A percentile compares a stretch with the other conserved stretches of the same genome.
phyloP scores from a whole-genome alignment of 2,329 filamentous ascomycete genomes.

The Bertia moriformis region DNA sequence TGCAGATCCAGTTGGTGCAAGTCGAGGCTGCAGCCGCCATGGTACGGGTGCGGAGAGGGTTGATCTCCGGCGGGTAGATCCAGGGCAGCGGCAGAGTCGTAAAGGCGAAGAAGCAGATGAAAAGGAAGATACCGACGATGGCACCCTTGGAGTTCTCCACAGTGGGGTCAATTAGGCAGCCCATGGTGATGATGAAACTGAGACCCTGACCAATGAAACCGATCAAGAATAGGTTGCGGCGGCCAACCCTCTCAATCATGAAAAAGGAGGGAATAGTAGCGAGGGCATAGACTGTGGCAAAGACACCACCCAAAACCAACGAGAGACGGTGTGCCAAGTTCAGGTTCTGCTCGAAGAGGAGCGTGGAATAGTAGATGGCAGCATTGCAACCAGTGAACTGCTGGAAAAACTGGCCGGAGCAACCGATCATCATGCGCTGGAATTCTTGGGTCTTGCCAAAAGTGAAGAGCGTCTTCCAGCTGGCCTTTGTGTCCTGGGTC shows the following conservation, averaged over 20 bases:
- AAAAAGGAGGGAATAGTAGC: background rate
- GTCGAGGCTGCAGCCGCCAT: slow-evolving; percentile 51
- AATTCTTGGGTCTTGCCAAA: slow-evolving; percentile 27
- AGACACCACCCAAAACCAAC: slow-evolving; percentile 20
- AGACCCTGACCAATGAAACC: slow-evolving; percentile 2
- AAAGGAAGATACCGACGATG: slow-evolving; percentile 33
- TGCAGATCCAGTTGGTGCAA: slow-evolving; percentile 43
- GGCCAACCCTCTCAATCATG: slow-evolving; percentile 18
- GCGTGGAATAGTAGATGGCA: slow-evolving; percentile 3
- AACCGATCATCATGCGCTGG: slow-evolving; percentile 29
- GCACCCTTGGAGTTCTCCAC: slow-evolving; percentile 13
- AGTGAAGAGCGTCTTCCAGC: slow-evolving; percentile 21
- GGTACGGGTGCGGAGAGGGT: slow-evolving; percentile 41
- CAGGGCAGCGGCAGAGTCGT: slow-evolving; percentile 47
- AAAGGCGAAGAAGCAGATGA: slow-evolving; percentile 45
- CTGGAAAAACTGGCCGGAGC: slow-evolving; percentile 11
- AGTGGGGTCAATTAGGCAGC: background rate
- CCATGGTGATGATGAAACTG: slow-evolving; percentile 4
- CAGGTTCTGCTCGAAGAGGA: slow-evolving; percentile 1
- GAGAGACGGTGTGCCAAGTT: slow-evolving; percentile 1
- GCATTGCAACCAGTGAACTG: slow-evolving; percentile 4
- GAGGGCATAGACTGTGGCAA: slow-evolving; percentile 6
- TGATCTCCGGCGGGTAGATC: slow-evolving; percentile 48
- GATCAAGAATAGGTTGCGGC: slow-evolving; percentile 34
- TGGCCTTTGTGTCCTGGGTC: slow-evolving; percentile 1